Conservation (phyloP, 1,139 yeast genomes). For the Zygoascus sp. region DNA sequence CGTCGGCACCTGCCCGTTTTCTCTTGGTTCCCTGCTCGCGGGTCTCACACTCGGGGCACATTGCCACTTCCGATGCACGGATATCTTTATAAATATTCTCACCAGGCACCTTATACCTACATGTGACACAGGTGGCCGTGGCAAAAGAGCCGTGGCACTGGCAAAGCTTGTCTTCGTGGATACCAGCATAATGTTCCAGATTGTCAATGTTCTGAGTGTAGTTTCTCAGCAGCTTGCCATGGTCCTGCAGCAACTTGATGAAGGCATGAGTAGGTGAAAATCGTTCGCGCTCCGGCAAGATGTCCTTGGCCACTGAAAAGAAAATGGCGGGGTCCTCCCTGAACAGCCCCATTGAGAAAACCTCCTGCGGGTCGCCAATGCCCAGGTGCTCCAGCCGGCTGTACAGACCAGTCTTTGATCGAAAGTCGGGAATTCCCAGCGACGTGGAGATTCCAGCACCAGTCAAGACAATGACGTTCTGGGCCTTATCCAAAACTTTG, state of each 20-base stretch:
- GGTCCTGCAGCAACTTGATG: constrained; percentile 67
- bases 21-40: constrained; percentile 10
- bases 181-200: constrained; percentile 79
- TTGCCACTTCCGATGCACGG: constrained; percentile 56
- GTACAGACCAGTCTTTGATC: constrained; percentile 86
- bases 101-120: constrained; percentile 67
- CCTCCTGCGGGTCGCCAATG: constrained; percentile 88
- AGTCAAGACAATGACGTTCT: constrained; percentile 71
- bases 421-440: constrained; percentile 90
- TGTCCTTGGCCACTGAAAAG: constrained; percentile 82
- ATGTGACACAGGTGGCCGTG: constrained; percentile 80
- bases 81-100: constrained; percentile 60
- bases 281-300: constrained; percentile 56
- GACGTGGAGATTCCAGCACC: constrained; percentile 97
- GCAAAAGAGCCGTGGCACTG: constrained; percentile 98
- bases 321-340: constrained; percentile 76
- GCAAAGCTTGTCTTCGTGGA: constrained; percentile 61
- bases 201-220: constrained; percentile 96
- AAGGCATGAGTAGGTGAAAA: constrained; percentile 86
- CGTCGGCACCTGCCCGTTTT: constrained; percentile 14
- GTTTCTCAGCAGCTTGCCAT: constrained; percentile 75
- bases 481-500: constrained; percentile 48
- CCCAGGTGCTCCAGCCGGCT: constrained; percentile 67
- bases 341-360: constrained; percentile 74
- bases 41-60: constrained; percentile 59